Conservation (phyloP, 2,329 filamentous ascomycete species). For the Phyllachora maydis region DNA sequence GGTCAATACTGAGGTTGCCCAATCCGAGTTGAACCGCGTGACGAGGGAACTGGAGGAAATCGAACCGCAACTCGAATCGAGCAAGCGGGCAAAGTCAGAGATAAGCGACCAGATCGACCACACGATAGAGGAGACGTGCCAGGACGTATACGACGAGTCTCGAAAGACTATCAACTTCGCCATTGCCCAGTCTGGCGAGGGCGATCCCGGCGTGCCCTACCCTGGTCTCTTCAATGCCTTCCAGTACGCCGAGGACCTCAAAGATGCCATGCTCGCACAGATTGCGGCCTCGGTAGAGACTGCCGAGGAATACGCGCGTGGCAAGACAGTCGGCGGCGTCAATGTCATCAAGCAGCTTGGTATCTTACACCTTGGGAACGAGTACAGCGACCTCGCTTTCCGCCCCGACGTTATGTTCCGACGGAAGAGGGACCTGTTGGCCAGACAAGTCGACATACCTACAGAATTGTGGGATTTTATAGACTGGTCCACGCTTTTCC, state of each 20-base stretch:
- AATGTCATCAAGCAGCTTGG: conserved; percentile 77
- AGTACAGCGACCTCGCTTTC: conserved; percentile 74
- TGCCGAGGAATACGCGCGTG: conserved; percentile 75
- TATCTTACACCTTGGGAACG: conserved; percentile 68
- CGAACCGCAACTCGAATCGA: conserved; percentile 69
- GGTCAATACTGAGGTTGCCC: conserved; percentile 74
- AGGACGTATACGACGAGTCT: conserved; percentile 70
- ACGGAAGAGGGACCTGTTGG: conserved; percentile 59
- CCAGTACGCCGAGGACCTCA: conserved; percentile 83
- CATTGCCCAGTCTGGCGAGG: conserved; percentile 57
- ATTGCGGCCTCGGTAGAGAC: conserved; percentile 58
- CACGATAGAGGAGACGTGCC: conserved; percentile 68
- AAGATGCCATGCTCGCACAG: conserved; percentile 75
- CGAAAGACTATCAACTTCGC: conserved; percentile 53
- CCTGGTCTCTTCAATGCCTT: conserved; percentile 71
- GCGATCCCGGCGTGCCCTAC: conserved; percentile 66
- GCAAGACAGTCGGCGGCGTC: conserved; percentile 59
- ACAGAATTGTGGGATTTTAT: conserved; percentile 89
- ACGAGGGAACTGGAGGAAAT: conserved; percentile 61
- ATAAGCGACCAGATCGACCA: conserved; percentile 65
- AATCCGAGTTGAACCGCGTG: conserved; percentile 68
- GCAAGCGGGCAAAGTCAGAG: conserved; percentile 58
- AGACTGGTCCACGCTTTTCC: conserved; percentile 62
- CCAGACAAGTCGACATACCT: conserved; percentile 68
- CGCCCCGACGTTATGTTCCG: conserved; percentile 87